Percentiles rank a stretch among this genome's conserved stretches.
Evolutionary conservation across 1,139 yeast species (phyloP).

Genomic region (Debaryomyces fabryi): DNA sequence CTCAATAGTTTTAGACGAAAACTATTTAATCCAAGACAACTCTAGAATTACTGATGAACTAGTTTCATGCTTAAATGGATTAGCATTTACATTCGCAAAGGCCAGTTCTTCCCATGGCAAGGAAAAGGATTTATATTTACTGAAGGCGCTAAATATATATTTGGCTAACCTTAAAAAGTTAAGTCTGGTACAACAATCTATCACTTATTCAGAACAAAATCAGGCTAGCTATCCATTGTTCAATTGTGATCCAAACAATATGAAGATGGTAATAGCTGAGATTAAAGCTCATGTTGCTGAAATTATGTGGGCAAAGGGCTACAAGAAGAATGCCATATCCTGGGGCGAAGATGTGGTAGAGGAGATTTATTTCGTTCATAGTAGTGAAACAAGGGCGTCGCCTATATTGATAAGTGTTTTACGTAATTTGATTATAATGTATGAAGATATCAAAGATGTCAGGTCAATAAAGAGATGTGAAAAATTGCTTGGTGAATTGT

Average conservation of each 20-base stretch:
- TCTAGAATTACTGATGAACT: slow-evolving; percentile 45
- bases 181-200: slow-evolving; percentile 21
- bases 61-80: slow-evolving; percentile 33
- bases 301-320: slow-evolving; percentile 62
- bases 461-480: slow-evolving; percentile 32
- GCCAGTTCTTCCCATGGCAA: slow-evolving; percentile 14
- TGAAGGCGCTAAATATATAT: slow-evolving; percentile 38
- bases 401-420: slow-evolving; percentile 37
- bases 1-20: slow-evolving; percentile 28
- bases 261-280: slow-evolving; percentile 34
- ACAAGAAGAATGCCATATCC: slow-evolving; percentile 54
- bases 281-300: slow-evolving; percentile 66
- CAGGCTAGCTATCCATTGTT: slow-evolving; percentile 43
- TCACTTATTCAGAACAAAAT: slow-evolving; percentile 22
- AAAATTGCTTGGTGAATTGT: slow-evolving; percentile 24
- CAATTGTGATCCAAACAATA: slow-evolving; percentile 36
- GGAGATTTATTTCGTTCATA: slow-evolving; percentile 36
- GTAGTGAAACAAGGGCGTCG: slow-evolving; percentile 30
- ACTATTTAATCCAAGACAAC: slow-evolving; percentile 28
- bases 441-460: slow-evolving; percentile 27
- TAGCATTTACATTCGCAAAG: slow-evolving; percentile 38
- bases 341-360: slow-evolving; percentile 63
- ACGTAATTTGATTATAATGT: slow-evolving; percentile 37
- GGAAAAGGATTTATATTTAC: slow-evolving; percentile 21
- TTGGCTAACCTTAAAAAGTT: slow-evolving; percentile 38